Percentiles rank a stretch among this genome's conserved stretches.
Evolutionary conservation across 1,284 basidiomycete species (phyloP).

Genomic region (Ceratorhiza oryzae-sativae): DNA sequence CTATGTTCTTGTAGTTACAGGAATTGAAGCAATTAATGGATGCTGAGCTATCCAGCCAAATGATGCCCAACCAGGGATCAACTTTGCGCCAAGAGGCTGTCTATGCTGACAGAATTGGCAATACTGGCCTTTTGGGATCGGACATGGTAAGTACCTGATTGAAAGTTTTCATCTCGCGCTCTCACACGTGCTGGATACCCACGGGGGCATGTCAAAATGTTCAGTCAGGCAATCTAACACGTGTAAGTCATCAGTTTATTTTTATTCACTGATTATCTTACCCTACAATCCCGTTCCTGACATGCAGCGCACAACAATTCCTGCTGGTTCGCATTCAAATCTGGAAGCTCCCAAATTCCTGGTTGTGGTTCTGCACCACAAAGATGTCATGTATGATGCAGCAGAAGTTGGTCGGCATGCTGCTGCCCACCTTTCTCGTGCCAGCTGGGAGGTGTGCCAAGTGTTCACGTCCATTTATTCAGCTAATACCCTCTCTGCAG

Average conservation of each 20-base stretch:
- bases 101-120: background rate
- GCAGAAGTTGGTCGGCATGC: background rate
- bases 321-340: background rate
- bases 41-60: too few species aligned
- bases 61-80: too few species aligned
- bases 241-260: background rate
- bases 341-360: background rate
- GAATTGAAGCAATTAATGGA: too few species aligned
- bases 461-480: background rate
- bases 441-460: background rate
- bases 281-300: background rate
- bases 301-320: background rate
- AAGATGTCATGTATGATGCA: background rate
- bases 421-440: background rate
- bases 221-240: background rate
- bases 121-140: background rate
- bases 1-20: too few species aligned
- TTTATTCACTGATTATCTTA: background rate
- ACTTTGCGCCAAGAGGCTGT: too few species aligned
- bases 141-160: background rate
- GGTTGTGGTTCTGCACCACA: background rate
- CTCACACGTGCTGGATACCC: background rate
- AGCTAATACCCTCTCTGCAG: background rate
- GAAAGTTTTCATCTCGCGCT: background rate
- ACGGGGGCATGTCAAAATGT: background rate